These are phyloP conservation scores for Ceratobasidium sp. DNA, from an alignment of 1,284 basidiomycete species.

Conservation along the genomic window DNA sequence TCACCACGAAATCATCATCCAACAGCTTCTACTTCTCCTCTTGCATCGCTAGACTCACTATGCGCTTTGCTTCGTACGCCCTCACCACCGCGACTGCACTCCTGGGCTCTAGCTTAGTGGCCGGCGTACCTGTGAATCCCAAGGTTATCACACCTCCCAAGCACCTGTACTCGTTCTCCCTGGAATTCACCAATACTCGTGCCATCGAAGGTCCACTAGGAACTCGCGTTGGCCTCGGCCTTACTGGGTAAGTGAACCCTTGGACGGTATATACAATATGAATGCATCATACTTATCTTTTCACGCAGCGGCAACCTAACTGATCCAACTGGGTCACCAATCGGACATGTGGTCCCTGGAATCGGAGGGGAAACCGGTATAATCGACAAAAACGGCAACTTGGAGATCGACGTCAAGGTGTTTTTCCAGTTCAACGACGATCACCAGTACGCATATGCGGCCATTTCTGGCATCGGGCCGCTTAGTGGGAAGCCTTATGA, in stretches of 20 bases:
- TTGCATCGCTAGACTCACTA: not conserved
- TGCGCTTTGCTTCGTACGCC: slow-evolving; percentile 13
- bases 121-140: not conserved
- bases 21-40: not conserved
- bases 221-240: not conserved
- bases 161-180: slow-evolving; percentile 7
- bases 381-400: slow-evolving; percentile 7
- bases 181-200: not conserved
- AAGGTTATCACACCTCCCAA: not conserved
- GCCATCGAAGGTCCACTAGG: not conserved
- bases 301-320: not conserved
- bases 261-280: not conserved
- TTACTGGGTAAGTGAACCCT: not conserved
- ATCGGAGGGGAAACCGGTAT: slow-evolving; percentile 12
- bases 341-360: slow-evolving; percentile 4
- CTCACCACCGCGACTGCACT: not conserved
- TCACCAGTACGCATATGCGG: not conserved
- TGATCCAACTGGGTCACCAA: not conserved
- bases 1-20: not conserved
- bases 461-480: not conserved
- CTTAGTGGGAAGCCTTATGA: not conserved
- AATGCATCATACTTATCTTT: not conserved
- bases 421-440: slow-evolving; percentile 10
- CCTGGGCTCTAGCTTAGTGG: not conserved
- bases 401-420: not conserved